Evolutionary conservation across 352 stramenopile genomes (phyloP), one percentile per base, ranked within the genome.

Genomic region (Thalassiosira hispida): DNA sequence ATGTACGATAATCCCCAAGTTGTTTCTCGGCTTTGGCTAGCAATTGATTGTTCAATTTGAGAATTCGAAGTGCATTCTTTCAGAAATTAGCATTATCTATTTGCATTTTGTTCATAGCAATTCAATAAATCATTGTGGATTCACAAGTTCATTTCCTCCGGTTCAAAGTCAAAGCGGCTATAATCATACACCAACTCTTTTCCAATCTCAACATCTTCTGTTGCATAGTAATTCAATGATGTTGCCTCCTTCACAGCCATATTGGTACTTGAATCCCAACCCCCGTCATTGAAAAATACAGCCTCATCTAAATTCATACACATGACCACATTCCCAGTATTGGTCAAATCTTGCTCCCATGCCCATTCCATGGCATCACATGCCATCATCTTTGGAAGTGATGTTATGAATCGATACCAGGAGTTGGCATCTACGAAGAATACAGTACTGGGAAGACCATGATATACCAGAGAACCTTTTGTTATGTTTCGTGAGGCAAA

Each of bases 221-320:
- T 52, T 22, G 57, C 68, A 42, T 77, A 77, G 38, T 62, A 69
- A 77, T 77, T 46, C 29, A 77, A 44, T 47, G 68, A 77, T 68
- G 56, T 56, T 14, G 18, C 8, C 40, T 77, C 31, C 29, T 63
- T 77, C 25, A 62, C 53, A 49, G 62, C 25, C 33, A 77, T 77
- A 56, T 77, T 77, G 35, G n/a, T 27, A 11, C 16, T 62, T 44
- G 22, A 31, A 25, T 63, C n/a, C 5, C 7, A 18, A 12, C 29
- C 27, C 9, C 68, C 68, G 63, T 77, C 56, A 55, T 77, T 77
- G 47, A 69, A 77, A 38, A 70, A 61, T 20, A 56, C 68, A 38
- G 55, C 56, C 11, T 55, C 61, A 40, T 77, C 56, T 44, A 77
- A 40, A 40, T 77, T 66, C 33, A 77, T 20, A 49, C 46, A 61